A percentile compares a stretch with the other conserved stretches of the same genome.
Evolutionary conservation across 345 rosid genomes (phyloP).

Genomic region (Populus davidiana): DNA sequence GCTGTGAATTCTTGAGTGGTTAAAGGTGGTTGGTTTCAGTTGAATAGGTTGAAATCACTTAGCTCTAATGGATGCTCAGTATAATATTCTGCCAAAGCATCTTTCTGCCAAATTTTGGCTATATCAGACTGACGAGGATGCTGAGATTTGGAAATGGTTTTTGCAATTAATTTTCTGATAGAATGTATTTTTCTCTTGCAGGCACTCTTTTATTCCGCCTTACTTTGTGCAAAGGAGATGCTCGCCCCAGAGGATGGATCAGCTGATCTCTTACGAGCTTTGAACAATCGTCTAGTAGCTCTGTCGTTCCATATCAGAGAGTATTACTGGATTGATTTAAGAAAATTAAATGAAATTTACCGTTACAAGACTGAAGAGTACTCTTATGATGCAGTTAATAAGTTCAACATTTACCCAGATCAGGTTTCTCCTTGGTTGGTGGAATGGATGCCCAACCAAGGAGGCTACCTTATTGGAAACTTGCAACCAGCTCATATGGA

Average conservation of each 20-base stretch:
- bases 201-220: conserved; percentile 89
- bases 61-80: neutral
- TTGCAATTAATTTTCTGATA: neutral
- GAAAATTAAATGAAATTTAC: conserved; percentile 31
- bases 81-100: neutral
- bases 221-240: conserved; percentile 86
- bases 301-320: conserved; percentile 89
- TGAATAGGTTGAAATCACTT: neutral
- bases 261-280: conserved; percentile 67
- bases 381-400: conserved; percentile 87
- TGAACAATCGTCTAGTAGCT: conserved; percentile 86
- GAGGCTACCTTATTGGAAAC: conserved; percentile 91
- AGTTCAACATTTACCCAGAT: conserved; percentile 95
- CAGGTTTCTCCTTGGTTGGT: conserved; percentile 95
- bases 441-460: conserved; percentile 84
- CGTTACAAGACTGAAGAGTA: conserved; percentile 64
- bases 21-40: neutral
- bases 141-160: neutral
- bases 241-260: conserved; percentile 86
- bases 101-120: neutral
- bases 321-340: conserved; percentile 82
- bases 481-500: conserved; percentile 98
- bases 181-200: conserved; percentile 25
- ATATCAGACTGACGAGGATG: neutral
- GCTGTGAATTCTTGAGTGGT: neutral